Evolutionary conservation across 306 rosid genomes (phyloP), one percentile per base, ranked within the genome.

Genomic region (Castanea sativa): DNA sequence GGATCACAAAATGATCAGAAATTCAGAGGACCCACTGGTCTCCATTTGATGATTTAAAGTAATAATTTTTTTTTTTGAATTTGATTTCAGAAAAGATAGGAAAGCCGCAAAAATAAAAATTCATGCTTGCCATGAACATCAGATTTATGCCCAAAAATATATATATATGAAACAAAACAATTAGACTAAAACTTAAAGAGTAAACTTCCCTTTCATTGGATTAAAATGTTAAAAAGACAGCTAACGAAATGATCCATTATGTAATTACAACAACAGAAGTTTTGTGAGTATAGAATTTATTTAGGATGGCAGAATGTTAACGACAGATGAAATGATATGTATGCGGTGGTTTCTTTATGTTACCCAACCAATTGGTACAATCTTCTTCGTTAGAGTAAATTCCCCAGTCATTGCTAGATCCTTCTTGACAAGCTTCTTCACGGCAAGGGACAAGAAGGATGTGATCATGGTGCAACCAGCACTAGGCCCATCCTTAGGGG

Each of bases 381-480:
- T 91, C 87, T 87, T 96, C 82, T 97, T 98, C 0, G 94, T 93
- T 73, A 96, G 92, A 69, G 99, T 96, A 79, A 93, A 94, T 92
- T 96, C 99, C 69, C 99, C 99, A 0, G 99, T 96, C 99, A 96
- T 96, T 76, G 99, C 99, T 71, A 96, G 84, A 86, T 96, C 97
- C 88, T 80, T 91, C 88, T 82, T 93, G 86, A 87, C 93, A 18
- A 94, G 96, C 88, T 90, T 96, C 90, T 89, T 90, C 94, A 88
- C 20, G 74, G 99, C 99, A 83, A 88, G 85, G 70, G 97, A 96
- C 85, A 96, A 80, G 77, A 96, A 75, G 76, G 99, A 96, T 80
- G 99, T 93, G 73, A 87, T 91, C 99, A 96, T 93, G 19, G 99
- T 96, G 93, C 98, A 93, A 55, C 99, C 99, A 78, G 98, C 99